phyloP scores from a whole-genome alignment of 2,329 filamentous ascomycete species.

The Arthrobotrys conoides region DNA sequence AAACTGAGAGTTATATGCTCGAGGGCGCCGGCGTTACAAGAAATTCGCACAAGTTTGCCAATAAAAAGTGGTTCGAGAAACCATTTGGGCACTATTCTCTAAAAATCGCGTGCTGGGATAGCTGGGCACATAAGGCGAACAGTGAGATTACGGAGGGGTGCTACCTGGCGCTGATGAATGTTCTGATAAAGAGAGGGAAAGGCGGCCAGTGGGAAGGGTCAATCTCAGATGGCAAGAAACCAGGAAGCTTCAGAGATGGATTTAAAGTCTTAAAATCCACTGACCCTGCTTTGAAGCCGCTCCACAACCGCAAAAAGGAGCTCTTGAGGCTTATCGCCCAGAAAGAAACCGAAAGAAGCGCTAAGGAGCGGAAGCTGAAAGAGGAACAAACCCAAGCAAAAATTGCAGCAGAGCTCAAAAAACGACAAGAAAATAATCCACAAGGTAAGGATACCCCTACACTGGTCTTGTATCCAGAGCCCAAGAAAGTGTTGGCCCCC shows the following conservation, averaged over 20 bases:
- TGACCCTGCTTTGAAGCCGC: constrained; percentile 24
- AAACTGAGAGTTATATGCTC: constrained; percentile 32
- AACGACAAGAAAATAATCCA: constrained; percentile 41
- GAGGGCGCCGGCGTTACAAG: constrained; percentile 27
- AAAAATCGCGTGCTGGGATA: constrained; percentile 36
- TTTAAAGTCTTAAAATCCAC: constrained; percentile 25
- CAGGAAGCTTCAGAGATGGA: neutral
- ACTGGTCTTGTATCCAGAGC: too few relatives aligned
- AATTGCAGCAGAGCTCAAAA: constrained; percentile 36
- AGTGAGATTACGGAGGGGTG: constrained; percentile 32
- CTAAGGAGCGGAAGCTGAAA: constrained; percentile 2
- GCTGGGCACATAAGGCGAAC: constrained; percentile 21
- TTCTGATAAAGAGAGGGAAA: constrained; percentile 38
- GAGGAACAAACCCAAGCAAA: constrained; percentile 29
- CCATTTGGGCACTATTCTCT: constrained; percentile 37
- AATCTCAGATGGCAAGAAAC: constrained; percentile 1
- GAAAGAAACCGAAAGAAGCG: constrained; percentile 12
- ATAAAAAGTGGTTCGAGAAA: constrained; percentile 43
- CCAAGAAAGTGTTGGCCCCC: too few relatives aligned
- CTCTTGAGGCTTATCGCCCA: constrained; percentile 26
- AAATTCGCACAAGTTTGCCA: neutral
- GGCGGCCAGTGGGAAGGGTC: constrained; percentile 34
- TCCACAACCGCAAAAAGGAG: constrained; percentile 35
- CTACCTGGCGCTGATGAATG: constrained; percentile 27
- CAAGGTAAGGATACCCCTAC: constrained; percentile 19